Percentiles rank a stretch among this genome's conserved stretches.
These are phyloP conservation scores for Entophlyctis luteolus DNA, from an alignment of 192 early-diverging fungal species.

Conservation along the genomic window DNA sequence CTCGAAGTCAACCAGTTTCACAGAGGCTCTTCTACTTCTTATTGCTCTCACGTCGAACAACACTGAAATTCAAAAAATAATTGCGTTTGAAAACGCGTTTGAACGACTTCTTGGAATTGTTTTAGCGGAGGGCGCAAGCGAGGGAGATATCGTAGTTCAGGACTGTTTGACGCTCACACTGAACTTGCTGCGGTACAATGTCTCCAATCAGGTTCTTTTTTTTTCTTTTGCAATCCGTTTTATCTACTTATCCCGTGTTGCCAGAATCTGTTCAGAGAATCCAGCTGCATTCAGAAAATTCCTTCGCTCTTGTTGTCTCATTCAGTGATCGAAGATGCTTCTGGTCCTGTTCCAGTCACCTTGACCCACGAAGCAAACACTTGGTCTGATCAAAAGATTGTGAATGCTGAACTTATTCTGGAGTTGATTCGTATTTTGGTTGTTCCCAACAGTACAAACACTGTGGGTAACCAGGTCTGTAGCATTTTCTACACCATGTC, in stretches of 20 bases:
- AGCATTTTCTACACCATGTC: background rate
- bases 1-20: background rate
- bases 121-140: slow-evolving; percentile 83
- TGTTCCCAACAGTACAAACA: slow-evolving; percentile 82
- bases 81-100: slow-evolving; percentile 98
- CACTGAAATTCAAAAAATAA: slow-evolving; percentile 97
- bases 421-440: slow-evolving; percentile 87
- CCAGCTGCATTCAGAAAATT: slow-evolving; percentile 85
- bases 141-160: slow-evolving; percentile 92
- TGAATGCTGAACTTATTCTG: slow-evolving; percentile 83
- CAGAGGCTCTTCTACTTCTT: slow-evolving; percentile 87
- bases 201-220: slow-evolving; percentile 83
- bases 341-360: slow-evolving; percentile 36
- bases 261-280: slow-evolving; percentile 92
- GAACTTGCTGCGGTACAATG: slow-evolving; percentile 91
- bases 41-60: slow-evolving; percentile 88
- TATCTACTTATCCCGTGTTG: too few relatives aligned
- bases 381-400: slow-evolving; percentile 80
- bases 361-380: slow-evolving; percentile 33
- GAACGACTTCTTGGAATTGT: slow-evolving; percentile 86
- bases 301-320: slow-evolving; percentile 64
- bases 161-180: slow-evolving; percentile 91
- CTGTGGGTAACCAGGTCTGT: slow-evolving; percentile 74
- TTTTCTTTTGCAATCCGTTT: slow-evolving; percentile 3
- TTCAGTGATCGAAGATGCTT: slow-evolving; percentile 39